Percentiles rank a stretch among this genome's conserved stretches.
Conservation (phyloP, 495 filamentous ascomycete genomes). For the Podospora comata region DNA sequence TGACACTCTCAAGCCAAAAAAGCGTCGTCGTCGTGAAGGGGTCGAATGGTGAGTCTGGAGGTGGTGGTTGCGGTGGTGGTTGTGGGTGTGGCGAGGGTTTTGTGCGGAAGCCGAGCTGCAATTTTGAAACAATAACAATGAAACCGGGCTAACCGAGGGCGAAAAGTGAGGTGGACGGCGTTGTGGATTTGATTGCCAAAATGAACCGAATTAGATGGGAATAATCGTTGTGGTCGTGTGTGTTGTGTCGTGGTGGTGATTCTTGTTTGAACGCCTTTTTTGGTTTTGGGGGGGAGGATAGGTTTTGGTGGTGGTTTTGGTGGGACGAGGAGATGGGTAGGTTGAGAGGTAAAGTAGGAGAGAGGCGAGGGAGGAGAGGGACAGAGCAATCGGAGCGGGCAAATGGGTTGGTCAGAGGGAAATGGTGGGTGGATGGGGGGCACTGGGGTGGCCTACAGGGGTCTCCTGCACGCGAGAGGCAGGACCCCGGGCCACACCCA, state of each 20-base stretch:
- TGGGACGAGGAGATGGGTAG: slow-evolving; percentile 28
- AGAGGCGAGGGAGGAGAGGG: slow-evolving; percentile 36
- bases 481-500: slow-evolving; percentile 34
- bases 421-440: slow-evolving; percentile 22
- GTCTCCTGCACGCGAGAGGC: slow-evolving; percentile 41
- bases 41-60: slow-evolving; percentile 13
- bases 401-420: slow-evolving; percentile 37
- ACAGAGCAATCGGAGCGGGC: slow-evolving; percentile 39
- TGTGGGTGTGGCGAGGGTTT: slow-evolving; percentile 20
- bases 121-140: slow-evolving; percentile 36
- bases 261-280: slow-evolving; percentile 4
- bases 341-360: slow-evolving; percentile 33
- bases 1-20: slow-evolving; percentile 14
- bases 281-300: slow-evolving; percentile 14
- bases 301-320: slow-evolving; percentile 27
- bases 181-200: background rate
- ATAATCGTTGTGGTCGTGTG: slow-evolving; percentile 1
- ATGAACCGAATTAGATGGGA: slow-evolving; percentile 1
- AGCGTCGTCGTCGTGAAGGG: background rate
- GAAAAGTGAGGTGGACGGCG: slow-evolving; percentile 11
- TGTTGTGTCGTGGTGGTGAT: slow-evolving; percentile 17
- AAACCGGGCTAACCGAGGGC: slow-evolving; percentile 22
- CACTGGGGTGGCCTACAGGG: slow-evolving; percentile 34
- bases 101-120: slow-evolving; percentile 22
- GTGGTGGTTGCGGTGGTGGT: slow-evolving; percentile 23